Evolutionary conservation across 129 eudicot genomes (phyloP).

Genomic region (Smallanthus sonchifolius): DNA sequence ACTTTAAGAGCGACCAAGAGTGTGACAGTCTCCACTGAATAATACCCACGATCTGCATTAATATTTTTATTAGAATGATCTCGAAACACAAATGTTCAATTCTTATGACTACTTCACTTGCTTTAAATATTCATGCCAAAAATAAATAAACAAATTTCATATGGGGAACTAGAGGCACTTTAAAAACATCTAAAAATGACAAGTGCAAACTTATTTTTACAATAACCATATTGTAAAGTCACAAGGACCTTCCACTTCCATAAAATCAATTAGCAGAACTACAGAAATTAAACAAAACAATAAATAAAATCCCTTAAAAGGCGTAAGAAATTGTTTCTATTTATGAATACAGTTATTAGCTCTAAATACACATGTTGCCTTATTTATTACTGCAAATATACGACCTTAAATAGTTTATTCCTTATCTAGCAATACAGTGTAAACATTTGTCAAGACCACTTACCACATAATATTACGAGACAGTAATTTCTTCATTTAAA

Average conservation of each 20-base stretch:
- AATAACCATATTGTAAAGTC: too few relatives aligned
- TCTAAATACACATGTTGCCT: neutral
- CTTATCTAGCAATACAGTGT: neutral
- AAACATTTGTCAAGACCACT: neutral
- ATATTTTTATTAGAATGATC: slow-evolving; percentile 11
- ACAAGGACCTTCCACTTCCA: too few relatives aligned
- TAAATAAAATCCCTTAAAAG: too few relatives aligned
- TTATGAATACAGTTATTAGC: neutral
- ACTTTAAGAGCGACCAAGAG: slow-evolving; percentile 81
- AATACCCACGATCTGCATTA: slow-evolving; percentile 87
- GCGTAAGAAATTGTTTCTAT: too few relatives aligned
- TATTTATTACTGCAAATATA: neutral
- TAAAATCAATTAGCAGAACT: too few relatives aligned
- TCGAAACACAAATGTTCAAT: neutral
- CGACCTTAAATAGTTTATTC: neutral
- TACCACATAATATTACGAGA: neutral
- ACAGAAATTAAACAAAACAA: neutral
- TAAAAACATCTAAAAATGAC: neutral
- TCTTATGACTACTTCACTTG: neutral
- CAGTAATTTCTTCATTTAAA: neutral
- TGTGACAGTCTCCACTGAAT: slow-evolving; percentile 88
- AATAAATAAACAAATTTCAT: neutral
- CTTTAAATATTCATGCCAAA: neutral
- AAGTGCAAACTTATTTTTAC: too few relatives aligned
- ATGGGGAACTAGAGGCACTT: neutral